Base-by-base conservation (phyloP, 2,329 filamentous ascomycete species). In the Talaromyces piceae region DNA sequence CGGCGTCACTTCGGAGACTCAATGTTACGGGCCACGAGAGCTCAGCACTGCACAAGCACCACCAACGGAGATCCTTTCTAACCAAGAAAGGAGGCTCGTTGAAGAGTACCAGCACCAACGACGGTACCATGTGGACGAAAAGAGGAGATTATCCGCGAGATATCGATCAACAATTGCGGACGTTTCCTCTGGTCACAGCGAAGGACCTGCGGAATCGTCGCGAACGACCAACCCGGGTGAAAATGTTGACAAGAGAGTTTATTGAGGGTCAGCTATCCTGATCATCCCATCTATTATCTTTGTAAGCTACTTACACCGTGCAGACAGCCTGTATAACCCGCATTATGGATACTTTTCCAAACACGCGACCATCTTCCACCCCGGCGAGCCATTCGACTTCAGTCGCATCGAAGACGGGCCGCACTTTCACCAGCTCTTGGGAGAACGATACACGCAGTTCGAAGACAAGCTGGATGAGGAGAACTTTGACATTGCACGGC, bases 231-330 rank as follows among this genome's bases (percentile, higher is more conserved):
- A 81, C 81, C 63, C 80, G 87, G 67, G 91, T 95, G 59, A 96
- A 95, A 80, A 98, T 98, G 93, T 74, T 96, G 63, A 87, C 94
- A 66, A 81, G 94, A 58, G 94, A 98, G 76, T 98, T 98, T 65
- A 93, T 98, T 65, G 93, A 98, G 69, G 91, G 87, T 90, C 5
- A 65, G 58, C 44, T 30, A n/a, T 26, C 27, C 41, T 13, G 4
- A 8, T 31, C 1, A 37, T 28, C 26, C 6, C 26, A 37, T 41
- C 31, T 12, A 22, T 13, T 16, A 3, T n/a, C 5, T 13, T 30
- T 8, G 7, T n/a, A 11, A 9, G 6, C 16, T 46, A 18, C 44
- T 46, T 16, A 46, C 13, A 3, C 8, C 37, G 22, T 56, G 27
- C 61, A 94, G 91, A 96, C 73, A 93, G 88, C 65, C 74, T 96